Evolutionary conservation across 176 grass and related monocot genomes (phyloP), one percentile per base, ranked within the genome.

Genomic region (Otatea glauca): DNA sequence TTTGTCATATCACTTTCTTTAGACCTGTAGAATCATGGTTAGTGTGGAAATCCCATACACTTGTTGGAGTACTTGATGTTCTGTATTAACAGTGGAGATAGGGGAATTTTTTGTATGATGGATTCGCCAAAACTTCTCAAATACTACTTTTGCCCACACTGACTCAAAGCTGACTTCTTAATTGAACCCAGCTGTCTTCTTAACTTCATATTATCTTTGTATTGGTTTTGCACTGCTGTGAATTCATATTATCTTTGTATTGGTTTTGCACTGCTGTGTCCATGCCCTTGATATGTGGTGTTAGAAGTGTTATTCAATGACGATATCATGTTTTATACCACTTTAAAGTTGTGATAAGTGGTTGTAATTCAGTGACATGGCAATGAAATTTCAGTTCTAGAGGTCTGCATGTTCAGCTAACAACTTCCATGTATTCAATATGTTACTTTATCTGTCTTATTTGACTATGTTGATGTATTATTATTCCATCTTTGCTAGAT

Each of bases 71-170:
- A 74, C 39, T 90, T 86, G 45, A 86, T 77, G 61, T 78, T 82
- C 77, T 80, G 80, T 80, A 75, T 83, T 79, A 87, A 72, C 20
- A 81, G 53, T 80, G 68, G 77, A 84, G 71, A 84, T 49, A 87
- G 74, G 77, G 51, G 23, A 9, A 45, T 72, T 4, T 88, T 85
- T 84, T 87, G 84, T 90, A 90, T 54, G 58, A 38, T 78, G 79
- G 60, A 72, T 77, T 79, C 76, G 10, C 11, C 37, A 75, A 69
- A 77, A 69, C 27, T 56, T 84, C 51, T 75, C 83, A 84, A 76
- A 68, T 83, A 20, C 47, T 76, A 43, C 34, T 67, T 76, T 67
- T 84, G n/a, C 8, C 47, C 21, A 23, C 48, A 68, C 32, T 67
- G 48, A 67, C 60, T 66, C n/a, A 42, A 84, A 54, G 56, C 5